Base-by-base conservation (phyloP, 2,329 filamentous ascomycete species). In the Paracamarosporium sp. region DNA sequence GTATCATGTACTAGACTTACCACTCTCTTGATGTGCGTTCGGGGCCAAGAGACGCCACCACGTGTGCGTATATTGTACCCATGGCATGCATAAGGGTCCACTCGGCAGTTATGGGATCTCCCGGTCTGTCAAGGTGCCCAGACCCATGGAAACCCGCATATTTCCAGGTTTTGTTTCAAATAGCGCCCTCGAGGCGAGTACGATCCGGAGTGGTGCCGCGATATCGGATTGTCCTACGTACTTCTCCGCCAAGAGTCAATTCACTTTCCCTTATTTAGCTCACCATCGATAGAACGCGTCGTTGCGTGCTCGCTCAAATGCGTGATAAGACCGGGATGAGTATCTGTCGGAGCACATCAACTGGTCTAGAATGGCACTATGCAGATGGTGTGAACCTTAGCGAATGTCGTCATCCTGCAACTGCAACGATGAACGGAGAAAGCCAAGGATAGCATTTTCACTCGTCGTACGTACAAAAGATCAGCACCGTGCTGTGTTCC, bases 181-280 rank as follows among this genome's bases (percentile, higher is more conserved):
- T 20, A 5, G 4, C 12, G 40, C 25, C 20, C 40, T 43, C 40
- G 40, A 25, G 20, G 11, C 40, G 40, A 43, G 40, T 5, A 24
- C 40, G 13, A 27, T 17, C 40, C 40, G 40, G 5, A 27, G 22
- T 43, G 9, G 24, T 43, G 40, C 40, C 40, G 40, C 25, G 40
- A 8, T 43, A 22, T 25, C 40, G 20, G 20, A 13, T 43, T 27
- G 20, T 27, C 24, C 40, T 11, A 43, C 20, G 40, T 17, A 43
- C 22, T 5, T 11, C 22, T n/a, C 22, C 40, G 4, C 12, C 20
- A 12, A 43, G 40, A 5, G 40, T 17, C 40, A 27, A 20, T 27
- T 43, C 53, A 53, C 36, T 50, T 31, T 2, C 40, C 53, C 36
- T 38, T 31, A 36, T 25, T 56, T 35, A 50, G 54, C 56, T 24